Conservation (phyloP, 805 yeast species). For the Kuraishia molischiana region DNA sequence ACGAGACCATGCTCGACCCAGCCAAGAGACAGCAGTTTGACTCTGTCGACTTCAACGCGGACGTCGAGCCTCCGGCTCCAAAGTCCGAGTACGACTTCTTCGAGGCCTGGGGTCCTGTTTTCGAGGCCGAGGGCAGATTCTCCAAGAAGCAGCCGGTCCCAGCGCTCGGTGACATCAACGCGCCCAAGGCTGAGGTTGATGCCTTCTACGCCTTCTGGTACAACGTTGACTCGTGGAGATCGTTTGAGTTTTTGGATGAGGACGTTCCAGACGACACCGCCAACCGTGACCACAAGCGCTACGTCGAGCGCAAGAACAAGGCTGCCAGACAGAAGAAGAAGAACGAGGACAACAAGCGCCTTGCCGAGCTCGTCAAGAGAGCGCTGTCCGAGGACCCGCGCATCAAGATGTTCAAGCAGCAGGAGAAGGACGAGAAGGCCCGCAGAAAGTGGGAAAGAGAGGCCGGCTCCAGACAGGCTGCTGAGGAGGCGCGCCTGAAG, state of each 20-base stretch:
- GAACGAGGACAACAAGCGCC: slow-evolving; percentile 91
- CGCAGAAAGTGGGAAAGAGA: slow-evolving; percentile 95
- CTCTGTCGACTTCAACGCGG: slow-evolving; percentile 86
- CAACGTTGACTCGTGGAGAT: slow-evolving; percentile 95
- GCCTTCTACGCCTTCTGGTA: slow-evolving; percentile 87
- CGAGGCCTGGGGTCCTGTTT: slow-evolving; percentile 89
- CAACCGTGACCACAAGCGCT: slow-evolving; percentile 98
- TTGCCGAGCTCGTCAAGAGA: slow-evolving; percentile 78
- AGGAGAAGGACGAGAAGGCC: slow-evolving; percentile 91
- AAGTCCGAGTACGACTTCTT: slow-evolving; percentile 71
- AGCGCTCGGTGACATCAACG: slow-evolving; percentile 52
- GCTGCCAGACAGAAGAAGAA: slow-evolving; percentile 95
- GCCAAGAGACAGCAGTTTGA: slow-evolving; percentile 87
- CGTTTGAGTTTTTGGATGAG: slow-evolving; percentile 96
- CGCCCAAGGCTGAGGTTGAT: slow-evolving; percentile 76
- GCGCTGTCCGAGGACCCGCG: slow-evolving; percentile 91
- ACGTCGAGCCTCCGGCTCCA: slow-evolving; percentile 68
- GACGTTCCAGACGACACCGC: slow-evolving; percentile 99
- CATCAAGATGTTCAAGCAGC: slow-evolving; percentile 86
- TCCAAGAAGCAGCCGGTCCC: slow-evolving; percentile 90
- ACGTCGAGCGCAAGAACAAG: slow-evolving; percentile 94
- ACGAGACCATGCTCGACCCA: slow-evolving; percentile 81
- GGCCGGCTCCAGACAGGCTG: slow-evolving; percentile 95
- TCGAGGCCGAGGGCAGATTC: slow-evolving; percentile 85
- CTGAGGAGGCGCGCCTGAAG: slow-evolving; percentile 80